These are phyloP conservation scores for Sedum album DNA, from an alignment of 164 flowering plant genomes.

Conservation along the genomic window DNA sequence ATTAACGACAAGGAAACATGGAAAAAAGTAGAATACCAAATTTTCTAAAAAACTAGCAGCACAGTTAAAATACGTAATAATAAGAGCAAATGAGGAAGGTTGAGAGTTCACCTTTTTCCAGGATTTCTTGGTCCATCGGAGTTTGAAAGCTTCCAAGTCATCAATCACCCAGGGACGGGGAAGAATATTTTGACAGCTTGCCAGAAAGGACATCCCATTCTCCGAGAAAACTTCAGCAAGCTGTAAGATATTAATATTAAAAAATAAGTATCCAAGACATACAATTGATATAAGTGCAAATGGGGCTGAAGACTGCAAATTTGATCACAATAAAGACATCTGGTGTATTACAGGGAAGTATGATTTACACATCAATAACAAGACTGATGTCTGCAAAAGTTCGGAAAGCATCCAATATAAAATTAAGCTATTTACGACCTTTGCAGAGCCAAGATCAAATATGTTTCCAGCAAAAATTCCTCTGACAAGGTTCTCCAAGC, in stretches of 20 bases:
- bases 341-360: too few species aligned
- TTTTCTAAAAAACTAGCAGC: background rate
- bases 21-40: slow-evolving; percentile 3
- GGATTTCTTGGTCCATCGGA: slow-evolving; percentile 64
- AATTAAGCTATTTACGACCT: slow-evolving; percentile 33
- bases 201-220: slow-evolving; percentile 96
- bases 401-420: background rate
- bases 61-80: too few species aligned
- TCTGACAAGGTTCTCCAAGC: slow-evolving; percentile 73
- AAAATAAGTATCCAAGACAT: background rate
- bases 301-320: too few species aligned
- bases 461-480: slow-evolving; percentile 99
- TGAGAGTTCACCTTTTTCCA: slow-evolving; percentile 72
- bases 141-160: slow-evolving; percentile 69
- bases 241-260: slow-evolving; percentile 31
- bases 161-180: slow-evolving; percentile 98
- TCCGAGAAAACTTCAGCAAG: slow-evolving; percentile 96
- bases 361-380: background rate
- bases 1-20: slow-evolving; percentile 1
- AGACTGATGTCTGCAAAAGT: background rate
- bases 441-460: slow-evolving; percentile 97
- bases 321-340: too few species aligned
- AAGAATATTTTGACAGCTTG: slow-evolving; percentile 84
- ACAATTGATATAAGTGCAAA: background rate
- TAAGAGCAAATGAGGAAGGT: slow-evolving; percentile 1